Conservation (phyloP, 805 yeast species). For the Metschnikowia chrysomelidarum region DNA sequence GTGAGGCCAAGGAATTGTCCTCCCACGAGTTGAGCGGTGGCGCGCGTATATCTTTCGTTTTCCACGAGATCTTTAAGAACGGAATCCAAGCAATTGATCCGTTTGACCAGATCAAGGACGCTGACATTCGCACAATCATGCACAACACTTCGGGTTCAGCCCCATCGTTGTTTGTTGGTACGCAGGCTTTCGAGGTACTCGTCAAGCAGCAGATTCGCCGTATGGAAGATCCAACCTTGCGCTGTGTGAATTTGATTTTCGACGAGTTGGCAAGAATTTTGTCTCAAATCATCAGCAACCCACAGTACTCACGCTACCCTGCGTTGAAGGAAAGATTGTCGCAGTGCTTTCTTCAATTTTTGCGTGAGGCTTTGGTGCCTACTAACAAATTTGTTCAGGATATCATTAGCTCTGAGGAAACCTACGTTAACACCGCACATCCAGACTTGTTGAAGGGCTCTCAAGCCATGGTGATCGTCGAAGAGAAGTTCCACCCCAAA, state of each 20-base stretch:
- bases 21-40: slow-evolving; percentile 94
- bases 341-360: slow-evolving; percentile 71
- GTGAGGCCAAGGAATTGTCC: slow-evolving; percentile 87
- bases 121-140: slow-evolving; percentile 94
- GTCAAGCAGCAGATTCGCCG: slow-evolving; percentile 75
- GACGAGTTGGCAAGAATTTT: slow-evolving; percentile 93
- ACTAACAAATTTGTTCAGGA: slow-evolving; percentile 84
- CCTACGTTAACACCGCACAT: slow-evolving; percentile 96
- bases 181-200: slow-evolving; percentile 93
- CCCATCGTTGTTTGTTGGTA: slow-evolving; percentile 94
- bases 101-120: slow-evolving; percentile 92
- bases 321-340: slow-evolving; percentile 83
- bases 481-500: slow-evolving; percentile 77
- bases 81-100: slow-evolving; percentile 93
- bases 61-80: slow-evolving; percentile 92
- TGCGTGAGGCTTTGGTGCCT: slow-evolving; percentile 78
- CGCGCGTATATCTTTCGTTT: slow-evolving; percentile 95
- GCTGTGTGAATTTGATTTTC: slow-evolving; percentile 86
- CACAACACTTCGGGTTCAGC: slow-evolving; percentile 95
- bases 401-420: slow-evolving; percentile 81
- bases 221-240: slow-evolving; percentile 88
- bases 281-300: slow-evolving; percentile 76
- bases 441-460: slow-evolving; percentile 95
- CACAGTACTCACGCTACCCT: slow-evolving; percentile 87
- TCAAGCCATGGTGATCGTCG: slow-evolving; percentile 89